Evolutionary conservation across 2,329 filamentous ascomycete genomes (phyloP).

Genomic region (Fusarium sp.): DNA sequence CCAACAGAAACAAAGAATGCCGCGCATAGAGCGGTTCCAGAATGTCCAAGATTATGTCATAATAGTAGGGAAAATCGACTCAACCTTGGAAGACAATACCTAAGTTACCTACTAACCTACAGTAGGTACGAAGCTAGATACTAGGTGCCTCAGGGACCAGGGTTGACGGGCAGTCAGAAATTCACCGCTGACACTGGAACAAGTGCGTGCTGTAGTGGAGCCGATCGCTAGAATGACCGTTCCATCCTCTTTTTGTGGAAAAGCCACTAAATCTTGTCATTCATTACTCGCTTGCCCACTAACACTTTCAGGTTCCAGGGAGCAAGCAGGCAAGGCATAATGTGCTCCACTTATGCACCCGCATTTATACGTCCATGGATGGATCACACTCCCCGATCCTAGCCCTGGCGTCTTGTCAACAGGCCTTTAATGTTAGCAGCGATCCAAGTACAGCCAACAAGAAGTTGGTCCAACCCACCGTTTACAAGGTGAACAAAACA

Average conservation of each 20-base stretch:
- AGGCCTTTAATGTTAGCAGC: conserved; percentile 9
- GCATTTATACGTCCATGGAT: conserved; percentile 1
- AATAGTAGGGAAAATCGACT: conserved; percentile 11
- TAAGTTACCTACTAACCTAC: background rate
- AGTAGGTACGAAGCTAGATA: too few species aligned
- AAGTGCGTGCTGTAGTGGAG: conserved; percentile 21
- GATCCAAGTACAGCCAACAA: background rate
- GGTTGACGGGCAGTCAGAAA: background rate
- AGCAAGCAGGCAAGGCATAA: conserved; percentile 1
- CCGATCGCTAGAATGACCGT: conserved; percentile 13
- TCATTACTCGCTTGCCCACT: conserved; percentile 16
- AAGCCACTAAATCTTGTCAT: conserved; percentile 31
- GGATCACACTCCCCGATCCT: conserved; percentile 31
- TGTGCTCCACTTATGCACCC: conserved; percentile 29
- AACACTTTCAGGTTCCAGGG: background rate
- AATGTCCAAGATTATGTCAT: background rate
- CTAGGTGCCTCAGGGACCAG: background rate
- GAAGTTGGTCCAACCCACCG: conserved; percentile 2
- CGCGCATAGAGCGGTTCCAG: conserved; percentile 10
- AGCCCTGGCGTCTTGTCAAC: conserved; percentile 12
- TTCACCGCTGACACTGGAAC: conserved; percentile 18
- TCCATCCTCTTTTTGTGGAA: conserved; percentile 8
- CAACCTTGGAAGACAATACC: background rate
- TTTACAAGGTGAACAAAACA: conserved; percentile 12
- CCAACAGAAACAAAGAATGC: background rate